Evolutionary conservation across 2,329 filamentous ascomycete species (phyloP), one percentile per base, ranked within the genome.

Genomic region (Botrytis tulipae): DNA sequence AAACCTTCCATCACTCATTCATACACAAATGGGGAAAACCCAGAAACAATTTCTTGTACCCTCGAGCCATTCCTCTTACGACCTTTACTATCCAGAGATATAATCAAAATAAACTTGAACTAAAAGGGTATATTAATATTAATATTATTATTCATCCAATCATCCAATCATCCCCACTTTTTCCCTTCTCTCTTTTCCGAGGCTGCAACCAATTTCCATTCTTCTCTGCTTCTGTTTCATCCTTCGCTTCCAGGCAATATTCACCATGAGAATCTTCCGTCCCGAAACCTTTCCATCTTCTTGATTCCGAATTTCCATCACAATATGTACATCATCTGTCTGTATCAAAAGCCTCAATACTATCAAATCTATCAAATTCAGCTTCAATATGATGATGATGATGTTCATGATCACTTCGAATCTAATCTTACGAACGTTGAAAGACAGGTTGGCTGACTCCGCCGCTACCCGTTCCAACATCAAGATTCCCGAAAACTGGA

Each of bases 171-270:
- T 68, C 18, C 32, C 48, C 48, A 42, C 48, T 37, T 37, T 22
- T 48, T 66, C 48, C 20, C 12, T 42, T 20, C 16, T 18, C n/a
- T 63, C 25, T 65, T 22, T 32, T 42, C 5, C 25, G 7, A 40
- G 35, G 48, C 9, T 37, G 14, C 57, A 37, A 22, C 32, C 51
- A 57, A 57, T 60, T 61, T 22, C 22, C 35, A 40, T 62, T 68
- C 66, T 68, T 42, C 25, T 68, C 48, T 57, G 42, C 48, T 68
- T 57, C 66, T 42, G 35, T 42, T 68, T 29, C 46, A 68, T 68
- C 48, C 35, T 57, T 57, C 65, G 25, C 18, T 66, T 48, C 62
- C 42, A 48, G 29, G 32, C 9, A 54, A 42, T 20, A 57, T 42
- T 25, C 20, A 40, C 32, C 25, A 40, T 57, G 32, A 8, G 5